phyloP scores from a whole-genome alignment of 208 protist genomes.

The Porcisia deanei region DNA sequence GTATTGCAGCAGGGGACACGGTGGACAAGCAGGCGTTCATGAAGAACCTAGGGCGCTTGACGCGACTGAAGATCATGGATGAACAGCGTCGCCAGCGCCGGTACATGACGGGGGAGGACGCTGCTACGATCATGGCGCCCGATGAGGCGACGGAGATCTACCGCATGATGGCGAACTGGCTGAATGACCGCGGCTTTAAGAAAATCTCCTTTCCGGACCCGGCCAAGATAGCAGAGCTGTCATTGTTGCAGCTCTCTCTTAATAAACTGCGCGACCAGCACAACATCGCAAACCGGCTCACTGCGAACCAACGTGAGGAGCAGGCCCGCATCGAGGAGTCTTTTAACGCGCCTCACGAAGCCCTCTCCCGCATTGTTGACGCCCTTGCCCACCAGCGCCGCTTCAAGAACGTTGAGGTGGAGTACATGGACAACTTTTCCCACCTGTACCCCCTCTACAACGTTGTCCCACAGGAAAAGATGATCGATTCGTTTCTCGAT shows the following conservation, averaged over 20 bases:
- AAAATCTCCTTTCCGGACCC: constrained; percentile 99
- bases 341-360: constrained; percentile 99
- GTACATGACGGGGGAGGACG: constrained; percentile 99
- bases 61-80: constrained; percentile 99
- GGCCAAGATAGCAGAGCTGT: constrained; percentile 99
- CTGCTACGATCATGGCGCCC: constrained; percentile 74
- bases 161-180: constrained; percentile 99
- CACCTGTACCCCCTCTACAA: constrained; percentile 99
- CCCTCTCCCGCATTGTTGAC: constrained; percentile 98
- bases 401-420: constrained; percentile 99
- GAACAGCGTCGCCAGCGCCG: constrained; percentile 99
- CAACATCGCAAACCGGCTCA: constrained; percentile 98
- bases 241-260: constrained; percentile 99
- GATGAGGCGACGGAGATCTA: constrained; percentile 99
- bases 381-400: constrained; percentile 98
- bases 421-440: constrained; percentile 99
- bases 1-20: constrained; percentile 98
- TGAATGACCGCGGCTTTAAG: constrained; percentile 99
- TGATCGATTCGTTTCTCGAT: constrained; percentile 99
- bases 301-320: constrained; percentile 99
- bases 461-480: constrained; percentile 99
- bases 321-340: constrained; percentile 99
- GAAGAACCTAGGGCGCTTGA: constrained; percentile 99
- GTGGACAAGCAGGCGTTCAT: constrained; percentile 99
- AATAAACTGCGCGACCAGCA: constrained; percentile 99